Evolutionary conservation across 306 rosid genomes (phyloP).

Genomic region (Phaseolus lunatus): DNA sequence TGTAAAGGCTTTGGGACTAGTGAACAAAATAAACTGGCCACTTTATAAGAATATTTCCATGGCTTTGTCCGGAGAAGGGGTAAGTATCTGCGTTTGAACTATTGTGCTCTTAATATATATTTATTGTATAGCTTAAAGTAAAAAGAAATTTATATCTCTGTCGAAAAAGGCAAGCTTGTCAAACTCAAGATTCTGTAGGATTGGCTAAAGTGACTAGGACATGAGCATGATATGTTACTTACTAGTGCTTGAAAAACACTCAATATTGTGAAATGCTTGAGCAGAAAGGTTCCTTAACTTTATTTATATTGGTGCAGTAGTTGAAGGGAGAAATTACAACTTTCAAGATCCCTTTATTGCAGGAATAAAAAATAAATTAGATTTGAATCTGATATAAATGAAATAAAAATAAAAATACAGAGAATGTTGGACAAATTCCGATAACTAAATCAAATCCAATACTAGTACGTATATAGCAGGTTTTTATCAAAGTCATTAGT

Average conservation of each 20-base stretch:
- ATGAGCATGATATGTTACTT: not conserved
- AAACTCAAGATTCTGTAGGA: slow-evolving; percentile 11
- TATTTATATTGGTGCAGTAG: too few species aligned
- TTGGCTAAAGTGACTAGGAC: slow-evolving; percentile 10
- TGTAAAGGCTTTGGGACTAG: slow-evolving; percentile 70
- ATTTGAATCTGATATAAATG: too few species aligned
- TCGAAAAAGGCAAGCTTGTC: slow-evolving; percentile 18
- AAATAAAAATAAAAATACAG: too few species aligned
- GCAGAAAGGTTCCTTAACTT: too few species aligned
- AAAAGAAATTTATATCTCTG: slow-evolving; percentile 9
- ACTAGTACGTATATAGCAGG: not conserved
- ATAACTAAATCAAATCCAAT: too few species aligned
- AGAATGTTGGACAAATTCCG: too few species aligned
- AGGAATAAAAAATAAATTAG: too few species aligned
- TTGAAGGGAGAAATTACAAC: too few species aligned
- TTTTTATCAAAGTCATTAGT: slow-evolving; percentile 23
- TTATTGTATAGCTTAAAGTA: not conserved
- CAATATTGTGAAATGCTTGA: too few species aligned
- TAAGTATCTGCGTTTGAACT: slow-evolving; percentile 44
- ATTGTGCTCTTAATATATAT: slow-evolving; percentile 31
- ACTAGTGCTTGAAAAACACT: too few species aligned
- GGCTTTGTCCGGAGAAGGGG: slow-evolving; percentile 55
- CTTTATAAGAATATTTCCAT: slow-evolving; percentile 65
- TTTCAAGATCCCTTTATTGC: too few species aligned
- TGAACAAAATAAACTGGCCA: slow-evolving; percentile 74